Evolutionary conservation across 2,329 filamentous ascomycete genomes (phyloP), one percentile per base, ranked within the genome.

Genomic region (Furcasterigmium furcatum): DNA sequence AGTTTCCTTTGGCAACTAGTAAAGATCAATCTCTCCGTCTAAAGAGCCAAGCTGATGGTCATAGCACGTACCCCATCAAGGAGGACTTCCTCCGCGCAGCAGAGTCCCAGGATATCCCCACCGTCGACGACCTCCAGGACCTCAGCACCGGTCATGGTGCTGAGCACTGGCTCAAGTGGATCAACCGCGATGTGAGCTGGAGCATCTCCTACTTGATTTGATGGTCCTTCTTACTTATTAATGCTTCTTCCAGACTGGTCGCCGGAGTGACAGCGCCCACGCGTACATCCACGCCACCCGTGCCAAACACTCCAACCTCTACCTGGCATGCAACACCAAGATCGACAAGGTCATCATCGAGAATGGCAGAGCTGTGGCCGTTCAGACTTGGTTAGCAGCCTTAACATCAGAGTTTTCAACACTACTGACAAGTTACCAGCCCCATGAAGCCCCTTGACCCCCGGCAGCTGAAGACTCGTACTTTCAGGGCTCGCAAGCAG

Each of bases 121-220:
- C 80, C 12, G 88, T 87, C 12, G 87, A 91, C 59, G 87, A 91
- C 59, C 72, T 89, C 4, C 83, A 91, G 61, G 87, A 91, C 56
- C 68, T 91, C 43, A 70, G 68, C 22, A 87, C 84, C 1, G 84
- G 68, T 13, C 80, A 84, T 48, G 87, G 87, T 51, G 87, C 86
- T 38, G 86, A 91, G 66, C 87, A 91, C 53, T 91, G 87, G 87
- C 70, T 91, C 46, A 91, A 91, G 66, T 91, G 87, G 87, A 91
- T 91, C 65, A 91, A 91, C 58, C 77, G 80, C 48, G 80, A 80
- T 54, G 71, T 72, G 55, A 57, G 70, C n/a, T n/a, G n/a, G n/a
- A n/a, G 32, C 20, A 16, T 18, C 13, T n/a, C 18, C 5, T 7
- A 24, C 10, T 7, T n/a, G 30, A n/a, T n/a, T n/a, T n/a, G n/a